Evolutionary conservation across 2,329 filamentous ascomycete genomes (phyloP), one percentile per base, ranked within the genome.

Genomic region (Fusarium guadeloupense): DNA sequence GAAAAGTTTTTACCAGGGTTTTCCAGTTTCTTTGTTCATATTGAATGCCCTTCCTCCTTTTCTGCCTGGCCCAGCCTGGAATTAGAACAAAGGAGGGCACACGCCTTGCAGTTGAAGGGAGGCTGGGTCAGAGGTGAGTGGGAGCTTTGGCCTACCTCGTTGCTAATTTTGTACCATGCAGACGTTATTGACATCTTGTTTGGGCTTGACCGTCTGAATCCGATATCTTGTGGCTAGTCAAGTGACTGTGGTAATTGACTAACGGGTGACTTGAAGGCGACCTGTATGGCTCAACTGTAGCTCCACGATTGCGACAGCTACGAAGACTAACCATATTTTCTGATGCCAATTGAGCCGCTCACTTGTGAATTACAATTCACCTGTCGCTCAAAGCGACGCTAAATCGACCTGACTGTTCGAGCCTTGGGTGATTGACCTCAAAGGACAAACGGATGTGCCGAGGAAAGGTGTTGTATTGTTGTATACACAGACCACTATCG

Each of bases 171-270:
- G 38, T 54, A 19, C 19, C 10, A 26, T 17, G 20, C 21, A 47
- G 49, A n/a, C 33, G 28, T 34, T 66, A 67, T 67, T 67, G 54
- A 63, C 21, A 28, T 42, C 54, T 50, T 9, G 12, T 54, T 67
- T 26, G 17, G 58, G 60, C 23, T 40, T 21, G 42, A 35, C 28
- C 28, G 17, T 25, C 40, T 6, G 34, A 13, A 5, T 6, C 10
- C 9, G 7, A 28, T 17, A 6, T n/a, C 12, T 31, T 48, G 8
- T 16, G 9, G 17, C 23, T 35, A 35, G n/a, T 7, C 20, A 6
- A 23, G 35, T 16, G 17, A 2, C 20, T 2, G 4, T 14, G 13
- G 13, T 9, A 28, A 10, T 19, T 7, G 33, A 47, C 28, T n/a
- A n/a, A n/a, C n/a, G n/a, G 6, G 3, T 17, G n/a, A 20, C 5